Conservation (phyloP, 192 early-diverging fungal genomes). For the Coemansia sp. region DNA sequence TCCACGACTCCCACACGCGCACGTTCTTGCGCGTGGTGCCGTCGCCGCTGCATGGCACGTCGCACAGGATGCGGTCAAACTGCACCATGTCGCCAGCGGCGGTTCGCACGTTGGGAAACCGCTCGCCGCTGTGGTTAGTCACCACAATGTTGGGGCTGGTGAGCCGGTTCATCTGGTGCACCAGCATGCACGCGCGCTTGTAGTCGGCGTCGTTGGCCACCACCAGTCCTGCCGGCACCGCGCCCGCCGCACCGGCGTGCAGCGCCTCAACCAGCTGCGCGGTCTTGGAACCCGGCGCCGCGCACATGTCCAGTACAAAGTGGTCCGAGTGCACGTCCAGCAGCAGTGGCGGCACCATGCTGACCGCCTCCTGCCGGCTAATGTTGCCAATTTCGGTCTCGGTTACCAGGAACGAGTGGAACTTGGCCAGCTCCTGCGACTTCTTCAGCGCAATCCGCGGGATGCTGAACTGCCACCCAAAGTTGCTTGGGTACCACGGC, state of each 20-base stretch:
- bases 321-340: constrained; percentile 88
- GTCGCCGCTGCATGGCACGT: constrained; percentile 98
- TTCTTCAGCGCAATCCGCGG: constrained; percentile 73
- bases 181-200: constrained; percentile 86
- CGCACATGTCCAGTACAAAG: constrained; percentile 91
- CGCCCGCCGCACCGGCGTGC: constrained; percentile 56
- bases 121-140: constrained; percentile 93
- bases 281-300: constrained; percentile 97
- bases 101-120: constrained; percentile 69
- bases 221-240: constrained; percentile 73
- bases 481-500: constrained; percentile 84
- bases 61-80: constrained; percentile 95
- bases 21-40: constrained; percentile 96
- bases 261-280: constrained; percentile 84
- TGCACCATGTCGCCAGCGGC: constrained; percentile 54
- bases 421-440: constrained; percentile 68
- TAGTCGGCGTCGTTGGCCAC: constrained; percentile 96
- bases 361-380: constrained; percentile 92
- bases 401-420: constrained; percentile 92
- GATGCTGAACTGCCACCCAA: constrained; percentile 86
- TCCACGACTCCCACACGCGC: constrained; percentile 88
- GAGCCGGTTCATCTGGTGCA: constrained; percentile 92
- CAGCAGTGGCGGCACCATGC: constrained; percentile 96
- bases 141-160: constrained; percentile 89
- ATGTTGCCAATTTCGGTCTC: constrained; percentile 99